These are phyloP conservation scores for Penicillium bovifimosum DNA, from an alignment of 495 filamentous ascomycete genomes.

Conservation along the genomic window DNA sequence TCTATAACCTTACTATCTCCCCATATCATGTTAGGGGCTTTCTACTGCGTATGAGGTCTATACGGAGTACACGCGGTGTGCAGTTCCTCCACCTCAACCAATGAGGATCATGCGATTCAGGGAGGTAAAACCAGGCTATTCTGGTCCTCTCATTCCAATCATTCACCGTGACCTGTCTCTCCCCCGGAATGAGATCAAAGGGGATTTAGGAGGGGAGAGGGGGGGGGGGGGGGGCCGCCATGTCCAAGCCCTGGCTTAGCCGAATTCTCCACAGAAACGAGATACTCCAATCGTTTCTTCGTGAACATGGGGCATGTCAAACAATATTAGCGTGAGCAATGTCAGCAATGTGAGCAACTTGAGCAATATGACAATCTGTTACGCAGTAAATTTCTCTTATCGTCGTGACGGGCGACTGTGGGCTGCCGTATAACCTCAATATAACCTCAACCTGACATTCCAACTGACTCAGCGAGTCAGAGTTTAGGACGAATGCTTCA, in stretches of 20 bases:
- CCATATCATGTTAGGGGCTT: no score
- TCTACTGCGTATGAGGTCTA: no score
- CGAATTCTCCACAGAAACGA: background rate
- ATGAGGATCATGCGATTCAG: slow-evolving; percentile 1
- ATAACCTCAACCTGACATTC: slow-evolving; percentile 1
- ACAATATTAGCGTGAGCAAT: background rate
- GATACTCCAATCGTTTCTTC: background rate
- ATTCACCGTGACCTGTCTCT: background rate
- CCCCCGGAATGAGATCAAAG: slow-evolving; percentile 4
- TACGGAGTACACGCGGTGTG: no score
- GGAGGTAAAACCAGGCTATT: background rate
- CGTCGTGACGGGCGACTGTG: background rate
- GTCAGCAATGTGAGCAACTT: background rate
- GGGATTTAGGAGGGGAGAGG: background rate
- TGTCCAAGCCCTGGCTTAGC: slow-evolving; percentile 7
- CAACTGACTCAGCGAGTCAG: background rate
- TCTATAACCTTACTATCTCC: no score
- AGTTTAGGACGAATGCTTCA: no score
- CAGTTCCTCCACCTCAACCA: no score
- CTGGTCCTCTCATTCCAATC: slow-evolving; percentile 8
- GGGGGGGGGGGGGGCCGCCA: slow-evolving; percentile 4
- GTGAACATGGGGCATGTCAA: background rate
- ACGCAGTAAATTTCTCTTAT: background rate
- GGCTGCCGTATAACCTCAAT: background rate
- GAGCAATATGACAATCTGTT: background rate